phyloP scores from a whole-genome alignment of 2,329 filamentous ascomycete species.

The Tolypocladium sp. region DNA sequence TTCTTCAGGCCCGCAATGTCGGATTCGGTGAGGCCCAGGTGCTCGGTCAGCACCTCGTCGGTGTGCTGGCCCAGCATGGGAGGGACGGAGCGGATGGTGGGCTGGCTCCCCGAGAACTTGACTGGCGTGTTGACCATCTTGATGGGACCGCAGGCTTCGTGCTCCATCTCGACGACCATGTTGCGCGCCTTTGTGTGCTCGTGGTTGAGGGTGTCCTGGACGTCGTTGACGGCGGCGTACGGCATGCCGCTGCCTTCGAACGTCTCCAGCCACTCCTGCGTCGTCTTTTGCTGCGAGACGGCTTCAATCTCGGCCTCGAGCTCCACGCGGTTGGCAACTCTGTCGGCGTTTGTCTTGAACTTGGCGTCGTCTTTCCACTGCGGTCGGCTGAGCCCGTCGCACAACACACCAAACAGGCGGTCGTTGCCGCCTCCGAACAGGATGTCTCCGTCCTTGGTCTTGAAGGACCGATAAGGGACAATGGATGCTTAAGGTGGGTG shows the following conservation, averaged over 20 bases:
- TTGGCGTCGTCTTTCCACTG: conserved; percentile 52
- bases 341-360: conserved; percentile 51
- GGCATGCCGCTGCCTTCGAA: conserved; percentile 91
- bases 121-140: conserved; percentile 90
- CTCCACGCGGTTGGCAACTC: conserved; percentile 62
- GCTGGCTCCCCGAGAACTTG: conserved; percentile 80
- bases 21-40: conserved; percentile 50
- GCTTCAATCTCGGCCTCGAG: conserved; percentile 73
- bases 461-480: conserved; percentile 85
- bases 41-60: conserved; percentile 57
- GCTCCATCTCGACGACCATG: conserved; percentile 86
- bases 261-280: conserved; percentile 75
- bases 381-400: conserved; percentile 45
- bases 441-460: conserved; percentile 61
- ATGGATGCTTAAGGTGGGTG: conserved; percentile 61
- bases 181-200: conserved; percentile 74
- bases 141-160: conserved; percentile 73
- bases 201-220: conserved; percentile 75
- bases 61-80: conserved; percentile 86
- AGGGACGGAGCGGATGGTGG: conserved; percentile 66
- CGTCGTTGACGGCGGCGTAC: conserved; percentile 86
- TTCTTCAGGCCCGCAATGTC: conserved; percentile 55
- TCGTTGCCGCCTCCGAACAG: conserved; percentile 68
- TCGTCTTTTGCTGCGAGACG: conserved; percentile 68
- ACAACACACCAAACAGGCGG: conserved; percentile 56